phyloP scores from a whole-genome alignment of 2,329 filamentous ascomycete species.

The Botrytis squamosa region DNA sequence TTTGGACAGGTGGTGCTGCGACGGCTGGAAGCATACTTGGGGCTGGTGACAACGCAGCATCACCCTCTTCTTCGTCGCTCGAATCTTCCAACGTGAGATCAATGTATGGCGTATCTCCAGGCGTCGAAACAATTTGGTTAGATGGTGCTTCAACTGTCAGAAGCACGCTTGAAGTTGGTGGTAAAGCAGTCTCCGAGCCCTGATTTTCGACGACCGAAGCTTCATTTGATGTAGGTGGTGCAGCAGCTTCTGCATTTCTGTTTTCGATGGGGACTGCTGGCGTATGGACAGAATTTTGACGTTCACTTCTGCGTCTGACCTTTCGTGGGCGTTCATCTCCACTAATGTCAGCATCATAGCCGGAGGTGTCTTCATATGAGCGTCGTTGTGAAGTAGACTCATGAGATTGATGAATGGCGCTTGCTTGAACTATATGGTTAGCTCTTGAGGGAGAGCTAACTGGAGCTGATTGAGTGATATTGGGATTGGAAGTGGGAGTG shows the following conservation, averaged over 20 bases:
- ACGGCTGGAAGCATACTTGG: background rate
- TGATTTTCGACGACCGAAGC: background rate
- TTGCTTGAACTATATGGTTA: background rate
- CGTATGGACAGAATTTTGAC: background rate
- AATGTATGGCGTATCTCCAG: background rate
- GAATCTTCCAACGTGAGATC: background rate
- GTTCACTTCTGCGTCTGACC: background rate
- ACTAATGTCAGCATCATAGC: background rate
- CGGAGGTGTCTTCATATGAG: background rate
- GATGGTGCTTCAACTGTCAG: background rate
- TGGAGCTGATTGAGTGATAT: background rate
- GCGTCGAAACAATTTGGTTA: too few species aligned
- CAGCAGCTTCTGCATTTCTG: background rate
- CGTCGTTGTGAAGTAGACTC: background rate
- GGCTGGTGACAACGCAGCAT: too few species aligned
- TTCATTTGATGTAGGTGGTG: background rate
- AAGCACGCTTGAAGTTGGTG: background rate
- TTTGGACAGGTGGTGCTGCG: background rate
- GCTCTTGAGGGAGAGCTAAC: too few species aligned
- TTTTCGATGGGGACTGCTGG: too few species aligned
- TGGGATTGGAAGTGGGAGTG: accelerated
- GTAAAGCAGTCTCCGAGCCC: background rate
- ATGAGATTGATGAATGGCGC: background rate
- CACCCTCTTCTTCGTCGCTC: background rate
- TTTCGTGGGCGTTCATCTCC: background rate